Base-by-base conservation (phyloP, 371 early-diverging fungal genomes). In the Circinella umbellata region DNA sequence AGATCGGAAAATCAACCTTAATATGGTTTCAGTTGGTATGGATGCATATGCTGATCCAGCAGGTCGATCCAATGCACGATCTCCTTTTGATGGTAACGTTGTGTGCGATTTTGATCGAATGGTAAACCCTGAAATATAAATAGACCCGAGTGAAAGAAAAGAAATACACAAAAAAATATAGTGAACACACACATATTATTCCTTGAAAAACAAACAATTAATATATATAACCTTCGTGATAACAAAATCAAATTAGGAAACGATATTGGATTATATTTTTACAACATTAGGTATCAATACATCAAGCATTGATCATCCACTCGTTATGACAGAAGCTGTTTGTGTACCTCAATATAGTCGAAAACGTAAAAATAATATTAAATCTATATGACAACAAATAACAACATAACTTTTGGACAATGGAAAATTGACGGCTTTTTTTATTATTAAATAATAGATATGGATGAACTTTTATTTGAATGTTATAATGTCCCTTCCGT, bases 381-480 rank as follows among this genome's bases (percentile, higher is more conserved):
- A 9, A 9, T n/a, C n/a, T n/a, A n/a, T 42, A 42, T 42, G 6
- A 42, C 42, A 11, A 42, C 42, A 11, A 11, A 42, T 42, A 11
- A 42, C 42, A 11, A 42, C 11, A 39, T 4, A 39, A 39, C 6
- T 39, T 39, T 39, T 4, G 10, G 4, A 39, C 10, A 49, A 8
- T 4, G 9, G 4, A 49, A 49, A 49, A n/a, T n/a, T n/a, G 49
- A 49, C 49, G 49, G 14, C 4, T 4, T 49, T 11, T 49, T 4
- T 49, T 49, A 15, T 15, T 38, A 66, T 27, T 17, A 14, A 39
- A 46, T 37, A 27, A 46, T 68, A 91, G 91, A 90, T 48, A 91
- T 92, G 87, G 88, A 90, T 0, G 97, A 97, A 73, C 78, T 97
- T 0, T 75, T 96, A 42, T 96, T 97, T 75, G 97, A 97, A 78